Conservation (phyloP, 805 yeast species). For the Kuraishia borneana region DNA sequence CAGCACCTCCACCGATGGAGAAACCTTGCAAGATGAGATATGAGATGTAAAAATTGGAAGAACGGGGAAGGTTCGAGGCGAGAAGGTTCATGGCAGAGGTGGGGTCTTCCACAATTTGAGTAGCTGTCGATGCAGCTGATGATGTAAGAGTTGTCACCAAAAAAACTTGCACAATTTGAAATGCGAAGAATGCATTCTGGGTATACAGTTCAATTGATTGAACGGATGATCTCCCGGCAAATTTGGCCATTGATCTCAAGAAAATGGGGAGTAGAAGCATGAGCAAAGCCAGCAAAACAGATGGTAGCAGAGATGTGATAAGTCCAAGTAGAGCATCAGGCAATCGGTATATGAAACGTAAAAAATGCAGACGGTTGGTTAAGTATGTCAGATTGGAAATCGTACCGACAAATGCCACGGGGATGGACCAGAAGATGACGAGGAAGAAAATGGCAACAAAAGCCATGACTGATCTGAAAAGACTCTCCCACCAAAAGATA, state of each 20-base stretch:
- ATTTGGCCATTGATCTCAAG: slow-evolving; percentile 50
- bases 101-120: slow-evolving; percentile 56
- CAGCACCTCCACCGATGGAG: slow-evolving; percentile 50
- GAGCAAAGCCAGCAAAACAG: slow-evolving; percentile 50
- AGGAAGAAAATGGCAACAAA: slow-evolving; percentile 41
- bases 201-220: slow-evolving; percentile 54
- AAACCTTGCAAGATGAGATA: slow-evolving; percentile 63
- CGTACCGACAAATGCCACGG: slow-evolving; percentile 71
- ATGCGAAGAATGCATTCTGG: slow-evolving; percentile 62
- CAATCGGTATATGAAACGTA: slow-evolving; percentile 43
- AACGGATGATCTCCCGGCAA: slow-evolving; percentile 44
- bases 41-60: slow-evolving; percentile 64
- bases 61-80: slow-evolving; percentile 59
- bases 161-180: slow-evolving; percentile 85
- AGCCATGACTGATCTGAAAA: slow-evolving; percentile 42
- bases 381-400: slow-evolving; percentile 57
- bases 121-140: slow-evolving; percentile 69
- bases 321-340: slow-evolving; percentile 48
- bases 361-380: slow-evolving; percentile 42
- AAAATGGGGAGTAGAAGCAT: slow-evolving; percentile 59
- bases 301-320: slow-evolving; percentile 60
- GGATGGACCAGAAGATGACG: slow-evolving; percentile 62
- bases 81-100: slow-evolving; percentile 43
- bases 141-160: slow-evolving; percentile 77
- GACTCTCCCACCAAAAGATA: slow-evolving; percentile 71